Conservation (phyloP, 2,329 filamentous ascomycete species). For the Colletotrichum abscissum region DNA sequence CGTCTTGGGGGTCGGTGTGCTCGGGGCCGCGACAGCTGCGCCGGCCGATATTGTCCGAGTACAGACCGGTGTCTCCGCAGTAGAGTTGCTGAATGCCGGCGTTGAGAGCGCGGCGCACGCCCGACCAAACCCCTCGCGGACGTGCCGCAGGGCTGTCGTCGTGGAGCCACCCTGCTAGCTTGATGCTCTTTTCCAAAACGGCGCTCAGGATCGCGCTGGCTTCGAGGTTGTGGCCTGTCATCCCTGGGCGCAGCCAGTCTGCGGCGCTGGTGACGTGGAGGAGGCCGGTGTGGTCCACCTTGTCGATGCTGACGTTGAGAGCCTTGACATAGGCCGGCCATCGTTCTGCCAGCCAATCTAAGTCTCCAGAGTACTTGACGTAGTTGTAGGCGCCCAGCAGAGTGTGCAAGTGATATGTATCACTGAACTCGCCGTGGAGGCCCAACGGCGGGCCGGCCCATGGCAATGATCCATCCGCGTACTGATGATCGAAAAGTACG, state of each 20-base stretch:
- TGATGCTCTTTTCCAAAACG: slow-evolving; percentile 59
- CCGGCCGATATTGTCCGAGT: slow-evolving; percentile 57
- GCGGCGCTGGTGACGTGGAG: slow-evolving; percentile 59
- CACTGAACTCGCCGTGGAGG: slow-evolving; percentile 50
- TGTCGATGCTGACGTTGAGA: slow-evolving; percentile 46
- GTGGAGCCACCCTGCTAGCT: slow-evolving; percentile 57
- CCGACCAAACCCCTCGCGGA: slow-evolving; percentile 35
- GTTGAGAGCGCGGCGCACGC: slow-evolving; percentile 33
- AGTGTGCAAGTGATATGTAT: slow-evolving; percentile 69
- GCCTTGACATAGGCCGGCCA: slow-evolving; percentile 57
- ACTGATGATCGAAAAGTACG: slow-evolving; percentile 51
- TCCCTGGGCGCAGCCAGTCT: slow-evolving; percentile 64
- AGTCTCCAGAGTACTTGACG: slow-evolving; percentile 58
- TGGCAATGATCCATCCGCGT: slow-evolving; percentile 57
- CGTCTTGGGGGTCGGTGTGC: slow-evolving; percentile 61
- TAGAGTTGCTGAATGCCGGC: slow-evolving; percentile 39
- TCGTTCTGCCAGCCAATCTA: slow-evolving; percentile 52
- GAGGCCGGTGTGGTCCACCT: slow-evolving; percentile 51
- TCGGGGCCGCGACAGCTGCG: slow-evolving; percentile 44
- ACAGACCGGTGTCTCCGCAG: slow-evolving; percentile 46
- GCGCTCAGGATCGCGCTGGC: slow-evolving; percentile 64
- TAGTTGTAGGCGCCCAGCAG: slow-evolving; percentile 63
- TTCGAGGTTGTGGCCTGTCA: slow-evolving; percentile 62
- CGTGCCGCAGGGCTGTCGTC: slow-evolving; percentile 40
- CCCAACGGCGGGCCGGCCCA: slow-evolving; percentile 60